Percentiles rank a stretch among this genome's conserved stretches.
These are phyloP conservation scores for Boletus pseudo-olivaceus DNA, from an alignment of 768 basidiomycete species.

Conservation along the genomic window DNA sequence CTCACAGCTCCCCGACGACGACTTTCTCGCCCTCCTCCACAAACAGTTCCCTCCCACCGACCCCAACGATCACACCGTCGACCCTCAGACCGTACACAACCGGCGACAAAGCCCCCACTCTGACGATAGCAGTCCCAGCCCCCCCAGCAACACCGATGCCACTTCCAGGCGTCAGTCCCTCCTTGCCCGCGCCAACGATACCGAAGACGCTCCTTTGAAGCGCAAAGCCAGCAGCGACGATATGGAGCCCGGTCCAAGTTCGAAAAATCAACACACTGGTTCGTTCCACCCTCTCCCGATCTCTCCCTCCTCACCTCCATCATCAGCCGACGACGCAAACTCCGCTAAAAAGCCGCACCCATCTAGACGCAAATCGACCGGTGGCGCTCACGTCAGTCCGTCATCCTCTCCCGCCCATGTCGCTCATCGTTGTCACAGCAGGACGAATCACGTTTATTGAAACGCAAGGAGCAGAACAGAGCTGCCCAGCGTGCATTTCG, in stretches of 20 bases:
- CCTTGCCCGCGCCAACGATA: conserved; percentile 30
- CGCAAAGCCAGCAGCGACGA: conserved; percentile 73
- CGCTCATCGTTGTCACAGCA: conserved; percentile 27
- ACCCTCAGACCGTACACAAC: conserved; percentile 54
- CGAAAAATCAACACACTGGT: conserved; percentile 67
- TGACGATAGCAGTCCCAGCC: conserved; percentile 79
- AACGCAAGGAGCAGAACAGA: conserved; percentile 96
- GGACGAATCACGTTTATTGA: conserved; percentile 73
- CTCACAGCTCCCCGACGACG: conserved; percentile 66
- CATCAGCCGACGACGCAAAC: conserved; percentile 22
- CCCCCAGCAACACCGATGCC: conserved; percentile 45
- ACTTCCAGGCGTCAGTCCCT: conserved; percentile 20
- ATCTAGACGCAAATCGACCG: conserved; percentile 40
- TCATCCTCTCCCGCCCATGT: not conserved
- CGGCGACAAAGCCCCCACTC: conserved; percentile 47
- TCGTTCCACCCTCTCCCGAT: conserved; percentile 23
- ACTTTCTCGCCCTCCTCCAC: conserved; percentile 72
- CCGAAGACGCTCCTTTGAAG: conserved; percentile 56
- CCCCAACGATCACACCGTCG: conserved; percentile 42
- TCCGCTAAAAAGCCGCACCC: conserved; percentile 26
- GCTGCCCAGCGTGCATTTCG: conserved; percentile 97
- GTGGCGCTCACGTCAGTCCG: conserved; percentile 33
- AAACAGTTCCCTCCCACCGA: conserved; percentile 59
- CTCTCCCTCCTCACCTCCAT: not conserved
- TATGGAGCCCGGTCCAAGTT: conserved; percentile 59